A percentile compares a stretch with the other conserved stretches of the same genome.
Conservation (phyloP, 345 rosid species). For the Ricinus communis region DNA sequence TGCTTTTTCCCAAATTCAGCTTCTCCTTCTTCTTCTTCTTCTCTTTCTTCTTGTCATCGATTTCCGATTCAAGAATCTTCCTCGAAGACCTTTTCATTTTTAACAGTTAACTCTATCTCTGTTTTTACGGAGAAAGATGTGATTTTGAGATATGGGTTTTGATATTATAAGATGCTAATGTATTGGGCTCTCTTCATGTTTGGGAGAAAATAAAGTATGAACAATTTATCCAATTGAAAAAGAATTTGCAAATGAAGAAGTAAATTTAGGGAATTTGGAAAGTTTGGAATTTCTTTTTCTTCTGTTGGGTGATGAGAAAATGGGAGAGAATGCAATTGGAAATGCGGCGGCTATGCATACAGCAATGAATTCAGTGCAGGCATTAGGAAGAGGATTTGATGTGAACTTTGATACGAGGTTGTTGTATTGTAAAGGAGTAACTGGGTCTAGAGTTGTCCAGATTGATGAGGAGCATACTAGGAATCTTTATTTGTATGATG, state of each 20-base stretch:
- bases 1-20: background rate
- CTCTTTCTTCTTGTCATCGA: background rate
- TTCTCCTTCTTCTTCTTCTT: background rate
- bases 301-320: slow-evolving; percentile 17
- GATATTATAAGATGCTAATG: background rate
- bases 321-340: slow-evolving; percentile 20
- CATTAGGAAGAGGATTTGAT: slow-evolving; percentile 73
- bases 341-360: slow-evolving; percentile 52
- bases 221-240: too few relatives aligned
- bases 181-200: background rate
- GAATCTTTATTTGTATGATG: slow-evolving; percentile 46
- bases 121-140: background rate
- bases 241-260: too few relatives aligned
- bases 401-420: slow-evolving; percentile 70
- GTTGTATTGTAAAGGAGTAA: slow-evolving; percentile 66
- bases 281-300: background rate
- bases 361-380: slow-evolving; percentile 60
- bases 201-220: background rate
- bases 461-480: slow-evolving; percentile 52
- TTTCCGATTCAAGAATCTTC: slow-evolving; percentile 1
- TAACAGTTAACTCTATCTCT: background rate
- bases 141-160: slow-evolving; percentile 7
- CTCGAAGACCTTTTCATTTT: background rate
- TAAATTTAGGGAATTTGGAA: background rate
- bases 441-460: slow-evolving; percentile 53